Base-by-base conservation (phyloP, 2,329 filamentous ascomycete genomes). In the Colletotrichum sp. region DNA sequence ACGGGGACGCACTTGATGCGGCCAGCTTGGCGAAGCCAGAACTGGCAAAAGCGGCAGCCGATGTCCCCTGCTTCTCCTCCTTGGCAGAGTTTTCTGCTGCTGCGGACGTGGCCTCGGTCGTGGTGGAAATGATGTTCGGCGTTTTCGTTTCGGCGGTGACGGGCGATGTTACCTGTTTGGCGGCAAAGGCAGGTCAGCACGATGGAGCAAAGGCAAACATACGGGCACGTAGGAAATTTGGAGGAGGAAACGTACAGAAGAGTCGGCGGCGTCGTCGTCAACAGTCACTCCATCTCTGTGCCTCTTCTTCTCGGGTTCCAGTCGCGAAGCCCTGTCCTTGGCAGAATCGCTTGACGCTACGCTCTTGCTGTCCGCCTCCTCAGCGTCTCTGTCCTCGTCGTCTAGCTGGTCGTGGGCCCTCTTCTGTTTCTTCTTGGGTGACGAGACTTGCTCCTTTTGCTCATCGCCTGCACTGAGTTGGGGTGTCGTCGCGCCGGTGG, bases 21-120 rank as follows among this genome's bases (percentile, higher is more conserved):
- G 93, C 89, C 71, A 95, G 90, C 68, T 93, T 91, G 68, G 93
- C 91, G 80, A 96, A 92, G 21, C 90, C 91, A 5, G 94, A 96
- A 64, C 88, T 88, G 26, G 91, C 91, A 82, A 96, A 96, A 8
- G 93, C 91, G 12, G 90, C 90, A 15, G 88, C 77, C 8, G 93
- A 91, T 21, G 91, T 89, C 67, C 83, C 81, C 43, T 78, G 75
- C 34, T 76, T 77, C 60, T 80, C 34, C 72, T 71, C 64, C 64
- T 77, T 69, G 61, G 24, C 28, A 66, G 38, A 48, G n/a, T 30
- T 48, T 21, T 65, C 56, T 65, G 73, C 48, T 43, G 56, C 72
- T 60, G 78, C 58, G 66, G 81, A 79, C 71, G 83, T 82, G 48
- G 80, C 79, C 21, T 77, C 70, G 32, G 78, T 77, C 62, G 81